Percentiles rank a stretch among this genome's conserved stretches.
Evolutionary conservation across 495 filamentous ascomycete species (phyloP).

Genomic region (Penicillium cosmopolitanum): DNA sequence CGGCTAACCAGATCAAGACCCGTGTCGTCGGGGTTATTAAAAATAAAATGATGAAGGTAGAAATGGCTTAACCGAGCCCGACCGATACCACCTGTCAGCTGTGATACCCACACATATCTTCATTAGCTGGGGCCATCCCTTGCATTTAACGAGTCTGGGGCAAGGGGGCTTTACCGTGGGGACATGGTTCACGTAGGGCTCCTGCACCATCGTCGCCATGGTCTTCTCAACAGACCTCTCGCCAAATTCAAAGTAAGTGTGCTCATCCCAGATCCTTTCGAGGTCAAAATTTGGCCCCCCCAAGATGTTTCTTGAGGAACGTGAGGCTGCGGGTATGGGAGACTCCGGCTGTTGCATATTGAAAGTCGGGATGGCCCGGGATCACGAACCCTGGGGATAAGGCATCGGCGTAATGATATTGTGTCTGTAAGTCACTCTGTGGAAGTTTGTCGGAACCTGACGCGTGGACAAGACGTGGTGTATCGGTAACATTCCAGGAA

Average conservation of each 20-base stretch:
- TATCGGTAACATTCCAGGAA: slow-evolving; percentile 11
- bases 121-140: slow-evolving; percentile 32
- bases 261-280: slow-evolving; percentile 63
- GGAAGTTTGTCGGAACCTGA: slow-evolving; percentile 10
- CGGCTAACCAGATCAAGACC: slow-evolving; percentile 70
- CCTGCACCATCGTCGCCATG: slow-evolving; percentile 60
- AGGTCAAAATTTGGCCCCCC: slow-evolving; percentile 57
- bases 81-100: slow-evolving; percentile 74
- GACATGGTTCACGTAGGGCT: slow-evolving; percentile 63
- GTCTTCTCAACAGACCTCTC: slow-evolving; percentile 46
- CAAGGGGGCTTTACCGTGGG: slow-evolving; percentile 45
- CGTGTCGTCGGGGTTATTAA: slow-evolving; percentile 67
- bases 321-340: slow-evolving; percentile 39
- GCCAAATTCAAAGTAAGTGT: slow-evolving; percentile 47
- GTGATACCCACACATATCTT: not conserved
- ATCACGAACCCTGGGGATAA: slow-evolving; percentile 32
- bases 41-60: slow-evolving; percentile 76
- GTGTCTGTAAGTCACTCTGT: slow-evolving; percentile 4
- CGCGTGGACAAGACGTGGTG: slow-evolving; percentile 13
- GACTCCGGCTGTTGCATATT: slow-evolving; percentile 32
- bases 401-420: slow-evolving; percentile 31
- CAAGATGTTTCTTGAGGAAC: slow-evolving; percentile 38
- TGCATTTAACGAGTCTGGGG: not conserved
- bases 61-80: slow-evolving; percentile 63
- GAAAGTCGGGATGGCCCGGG: slow-evolving; percentile 38